These are phyloP conservation scores for Termitomyces eurrhizus DNA, from an alignment of 768 basidiomycete genomes.

Conservation along the genomic window DNA sequence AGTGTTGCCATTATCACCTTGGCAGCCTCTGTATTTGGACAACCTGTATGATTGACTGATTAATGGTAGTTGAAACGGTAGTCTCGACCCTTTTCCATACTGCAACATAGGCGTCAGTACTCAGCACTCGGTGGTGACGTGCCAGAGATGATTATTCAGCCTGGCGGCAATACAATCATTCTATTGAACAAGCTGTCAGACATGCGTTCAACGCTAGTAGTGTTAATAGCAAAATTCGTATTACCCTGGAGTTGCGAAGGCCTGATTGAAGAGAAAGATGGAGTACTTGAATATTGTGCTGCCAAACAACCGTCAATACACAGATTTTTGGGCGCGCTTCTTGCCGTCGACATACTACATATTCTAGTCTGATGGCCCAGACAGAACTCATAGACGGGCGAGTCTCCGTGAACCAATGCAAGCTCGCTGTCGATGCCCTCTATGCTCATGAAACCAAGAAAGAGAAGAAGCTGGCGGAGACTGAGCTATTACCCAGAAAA, in stretches of 20 bases:
- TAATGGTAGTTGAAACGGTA: constrained; percentile 17
- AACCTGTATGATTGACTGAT: not conserved
- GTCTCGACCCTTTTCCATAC: constrained; percentile 22
- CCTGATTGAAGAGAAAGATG: too few species aligned
- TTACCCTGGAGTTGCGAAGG: too few species aligned
- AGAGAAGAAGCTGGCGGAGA: constrained; percentile 62
- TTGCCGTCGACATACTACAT: not conserved
- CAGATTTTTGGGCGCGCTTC: constrained; percentile 10
- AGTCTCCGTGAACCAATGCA: constrained; percentile 70
- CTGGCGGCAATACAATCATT: constrained; percentile 21
- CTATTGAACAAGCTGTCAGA: constrained; percentile 23
- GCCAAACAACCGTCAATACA: constrained; percentile 19
- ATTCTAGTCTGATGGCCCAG: constrained; percentile 33
- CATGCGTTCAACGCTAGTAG: not conserved
- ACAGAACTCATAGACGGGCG: constrained; percentile 62
- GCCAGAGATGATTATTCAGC: constrained; percentile 18
- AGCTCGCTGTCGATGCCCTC: constrained; percentile 76
- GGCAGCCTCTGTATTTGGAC: constrained; percentile 18
- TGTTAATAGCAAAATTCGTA: too few species aligned
- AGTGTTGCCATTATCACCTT: constrained; percentile 24
- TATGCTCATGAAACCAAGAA: constrained; percentile 64
- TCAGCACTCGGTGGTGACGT: constrained; percentile 14
- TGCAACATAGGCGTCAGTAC: constrained; percentile 16
- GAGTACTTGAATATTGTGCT: not conserved
- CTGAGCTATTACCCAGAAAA: constrained; percentile 69